A percentile compares a stretch with the other conserved stretches of the same genome.
Conservation (phyloP, 306 rosid species). For the Gastrolobium bilobum region DNA sequence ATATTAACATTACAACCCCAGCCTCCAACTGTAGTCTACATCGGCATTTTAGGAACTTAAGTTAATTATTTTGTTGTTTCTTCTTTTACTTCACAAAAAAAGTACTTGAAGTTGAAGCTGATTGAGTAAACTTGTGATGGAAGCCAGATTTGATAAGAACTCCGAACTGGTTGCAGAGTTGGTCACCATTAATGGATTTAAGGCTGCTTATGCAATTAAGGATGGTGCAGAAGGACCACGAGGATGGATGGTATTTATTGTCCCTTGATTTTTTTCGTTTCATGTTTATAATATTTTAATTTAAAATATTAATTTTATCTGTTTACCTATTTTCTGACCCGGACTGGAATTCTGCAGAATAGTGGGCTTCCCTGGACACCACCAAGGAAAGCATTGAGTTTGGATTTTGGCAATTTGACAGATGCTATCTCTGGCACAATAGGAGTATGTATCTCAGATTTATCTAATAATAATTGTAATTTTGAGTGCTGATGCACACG, state of each 20-base stretch:
- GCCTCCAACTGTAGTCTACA: not conserved
- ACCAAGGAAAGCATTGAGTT: constrained; percentile 64
- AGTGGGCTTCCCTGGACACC: constrained; percentile 89
- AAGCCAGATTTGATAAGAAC: constrained; percentile 98
- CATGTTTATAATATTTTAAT: constrained; percentile 9
- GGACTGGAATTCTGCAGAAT: constrained; percentile 64
- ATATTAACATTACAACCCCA: not conserved
- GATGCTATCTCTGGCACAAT: constrained; percentile 67
- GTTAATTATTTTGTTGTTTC: constrained; percentile 5
- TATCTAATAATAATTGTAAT: constrained; percentile 34
- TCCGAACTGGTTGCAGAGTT: constrained; percentile 97
- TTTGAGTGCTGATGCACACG: constrained; percentile 23
- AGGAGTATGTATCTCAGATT: constrained; percentile 80
- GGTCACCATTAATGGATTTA: constrained; percentile 86
- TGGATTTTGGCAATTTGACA: constrained; percentile 69
- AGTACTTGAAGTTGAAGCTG: constrained; percentile 52
- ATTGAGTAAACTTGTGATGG: constrained; percentile 71
- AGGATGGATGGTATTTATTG: constrained; percentile 87
- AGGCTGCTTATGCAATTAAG: constrained; percentile 92
- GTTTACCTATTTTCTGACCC: constrained; percentile 32
- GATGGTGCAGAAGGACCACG: constrained; percentile 98
- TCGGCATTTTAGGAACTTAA: constrained; percentile 5
- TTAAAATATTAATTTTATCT: not conserved
- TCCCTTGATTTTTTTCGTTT: constrained; percentile 8
- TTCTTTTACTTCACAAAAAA: constrained; percentile 42